Percentiles rank a stretch among this genome's conserved stretches.
These are phyloP conservation scores for Epichloe aotearoae DNA, from an alignment of 2,329 filamentous ascomycete genomes.

Conservation along the genomic window DNA sequence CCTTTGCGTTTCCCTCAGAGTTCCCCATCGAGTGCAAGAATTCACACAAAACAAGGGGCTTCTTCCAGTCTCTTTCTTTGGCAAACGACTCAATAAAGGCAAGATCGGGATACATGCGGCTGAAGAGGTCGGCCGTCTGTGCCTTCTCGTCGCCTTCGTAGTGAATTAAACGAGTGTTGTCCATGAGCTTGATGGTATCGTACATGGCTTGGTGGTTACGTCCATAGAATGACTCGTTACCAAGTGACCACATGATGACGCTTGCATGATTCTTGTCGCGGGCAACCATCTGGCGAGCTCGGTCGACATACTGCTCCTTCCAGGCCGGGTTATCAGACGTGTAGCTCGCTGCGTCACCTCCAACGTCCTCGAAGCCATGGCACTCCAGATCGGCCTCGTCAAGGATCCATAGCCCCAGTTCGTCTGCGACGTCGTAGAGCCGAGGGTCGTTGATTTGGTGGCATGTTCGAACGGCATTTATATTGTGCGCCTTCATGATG, in stretches of 20 bases:
- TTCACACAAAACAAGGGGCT: conserved; percentile 46
- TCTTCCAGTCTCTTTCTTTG: conserved; percentile 28
- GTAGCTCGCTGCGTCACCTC: conserved; percentile 23
- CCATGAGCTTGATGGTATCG: conserved; percentile 43
- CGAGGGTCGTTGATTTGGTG: conserved; percentile 52
- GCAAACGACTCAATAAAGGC: conserved; percentile 29
- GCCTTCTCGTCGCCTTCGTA: conserved; percentile 51
- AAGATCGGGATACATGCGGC: conserved; percentile 49
- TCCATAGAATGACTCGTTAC: conserved; percentile 61
- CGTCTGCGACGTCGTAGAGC: conserved; percentile 48
- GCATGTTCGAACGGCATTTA: conserved; percentile 56
- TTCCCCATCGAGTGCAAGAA: conserved; percentile 58
- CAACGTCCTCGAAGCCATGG: conserved; percentile 34
- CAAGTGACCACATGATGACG: conserved; percentile 58
- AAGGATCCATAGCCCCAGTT: conserved; percentile 51
- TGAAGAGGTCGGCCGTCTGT: conserved; percentile 47
- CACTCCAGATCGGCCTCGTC: conserved; percentile 44
- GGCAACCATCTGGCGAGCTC: conserved; percentile 49
- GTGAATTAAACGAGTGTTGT: conserved; percentile 46
- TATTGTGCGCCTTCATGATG: conserved; percentile 54
- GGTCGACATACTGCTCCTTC: conserved; percentile 53
- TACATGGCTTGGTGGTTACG: conserved; percentile 57
- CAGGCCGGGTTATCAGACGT: conserved; percentile 48
- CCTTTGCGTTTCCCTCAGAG: conserved; percentile 51
- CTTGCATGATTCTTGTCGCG: conserved; percentile 48